Evolutionary conservation across 2,329 filamentous ascomycete genomes (phyloP).

Genomic region (Pezicula neosporulosa): DNA sequence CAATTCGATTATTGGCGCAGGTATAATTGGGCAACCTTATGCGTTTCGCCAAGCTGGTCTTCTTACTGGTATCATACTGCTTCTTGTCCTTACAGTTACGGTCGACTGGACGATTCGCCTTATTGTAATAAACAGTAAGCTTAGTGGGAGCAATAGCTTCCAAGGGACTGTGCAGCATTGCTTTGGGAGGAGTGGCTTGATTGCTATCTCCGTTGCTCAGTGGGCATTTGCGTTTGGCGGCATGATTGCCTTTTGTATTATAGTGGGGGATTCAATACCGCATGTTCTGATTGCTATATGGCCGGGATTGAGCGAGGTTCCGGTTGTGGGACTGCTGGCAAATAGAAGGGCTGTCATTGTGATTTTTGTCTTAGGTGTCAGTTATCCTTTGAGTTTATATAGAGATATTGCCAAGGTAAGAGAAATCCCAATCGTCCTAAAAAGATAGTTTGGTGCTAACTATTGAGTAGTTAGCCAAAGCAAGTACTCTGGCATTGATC

Average conservation of each 20-base stretch:
- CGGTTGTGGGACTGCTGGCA: slow-evolving; percentile 78
- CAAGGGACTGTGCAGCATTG: slow-evolving; percentile 95
- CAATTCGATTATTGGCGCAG: slow-evolving; percentile 88
- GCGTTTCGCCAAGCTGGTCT: slow-evolving; percentile 93
- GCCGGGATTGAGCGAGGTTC: slow-evolving; percentile 67
- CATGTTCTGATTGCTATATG: slow-evolving; percentile 82
- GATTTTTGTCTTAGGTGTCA: slow-evolving; percentile 81
- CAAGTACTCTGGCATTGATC: slow-evolving; percentile 85
- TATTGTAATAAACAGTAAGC: slow-evolving; percentile 96
- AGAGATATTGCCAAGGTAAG: slow-evolving; percentile 92
- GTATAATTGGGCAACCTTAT: slow-evolving; percentile 84
- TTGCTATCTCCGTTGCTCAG: slow-evolving; percentile 87
- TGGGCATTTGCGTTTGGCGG: slow-evolving; percentile 99
- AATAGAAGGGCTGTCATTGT: slow-evolving; percentile 82
- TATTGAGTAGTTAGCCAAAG: slow-evolving; percentile 75
- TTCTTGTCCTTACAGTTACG: slow-evolving; percentile 75
- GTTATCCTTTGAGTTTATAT: slow-evolving; percentile 89
- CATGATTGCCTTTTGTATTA: slow-evolving; percentile 97
- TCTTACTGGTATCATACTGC: slow-evolving; percentile 71
- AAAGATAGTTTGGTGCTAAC: slow-evolving; percentile 9
- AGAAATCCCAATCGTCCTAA: neutral
- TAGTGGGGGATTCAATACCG: slow-evolving; percentile 94
- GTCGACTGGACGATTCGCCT: slow-evolving; percentile 98
- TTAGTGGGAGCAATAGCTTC: slow-evolving; percentile 90
- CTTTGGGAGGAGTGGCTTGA: slow-evolving; percentile 81